phyloP scores from a whole-genome alignment of 148 eudicot species.

The Chenopodium quinoa region DNA sequence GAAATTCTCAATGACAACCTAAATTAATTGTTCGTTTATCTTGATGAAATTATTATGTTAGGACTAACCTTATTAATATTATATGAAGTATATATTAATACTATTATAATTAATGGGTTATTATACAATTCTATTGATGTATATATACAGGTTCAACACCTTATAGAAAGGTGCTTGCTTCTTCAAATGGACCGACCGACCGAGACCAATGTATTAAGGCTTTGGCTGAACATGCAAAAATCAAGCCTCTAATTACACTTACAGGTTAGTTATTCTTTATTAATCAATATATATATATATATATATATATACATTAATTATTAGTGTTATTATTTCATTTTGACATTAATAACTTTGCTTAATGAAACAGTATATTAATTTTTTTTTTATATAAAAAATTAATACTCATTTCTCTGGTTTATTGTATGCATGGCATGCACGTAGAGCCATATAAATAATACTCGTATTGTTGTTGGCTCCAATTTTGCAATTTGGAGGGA shows the following conservation, averaged over 20 bases:
- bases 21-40: too few relatives aligned
- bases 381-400: background rate
- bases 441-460: slow-evolving; percentile 2
- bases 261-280: slow-evolving; percentile 36
- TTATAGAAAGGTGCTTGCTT: slow-evolving; percentile 76
- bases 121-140: too few relatives aligned
- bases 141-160: slow-evolving; percentile 60
- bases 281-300: too few relatives aligned
- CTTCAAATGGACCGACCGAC: slow-evolving; percentile 42
- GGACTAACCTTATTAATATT: too few relatives aligned
- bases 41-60: too few relatives aligned
- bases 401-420: background rate
- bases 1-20: too few relatives aligned
- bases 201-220: slow-evolving; percentile 70
- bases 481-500: slow-evolving; percentile 63
- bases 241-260: slow-evolving; percentile 59
- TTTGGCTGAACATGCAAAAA: slow-evolving; percentile 58
- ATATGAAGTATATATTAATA: too few relatives aligned
- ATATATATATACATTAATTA: too few relatives aligned
- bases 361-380: background rate
- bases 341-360: background rate
- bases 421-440: slow-evolving; percentile 27
- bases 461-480: background rate
- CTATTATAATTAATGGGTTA: too few relatives aligned
- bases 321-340: too few relatives aligned